A percentile compares a stretch with the other conserved stretches of the same genome.
phyloP scores from a whole-genome alignment of 257 asterid genomes.

The Primulina huaijiensis region DNA sequence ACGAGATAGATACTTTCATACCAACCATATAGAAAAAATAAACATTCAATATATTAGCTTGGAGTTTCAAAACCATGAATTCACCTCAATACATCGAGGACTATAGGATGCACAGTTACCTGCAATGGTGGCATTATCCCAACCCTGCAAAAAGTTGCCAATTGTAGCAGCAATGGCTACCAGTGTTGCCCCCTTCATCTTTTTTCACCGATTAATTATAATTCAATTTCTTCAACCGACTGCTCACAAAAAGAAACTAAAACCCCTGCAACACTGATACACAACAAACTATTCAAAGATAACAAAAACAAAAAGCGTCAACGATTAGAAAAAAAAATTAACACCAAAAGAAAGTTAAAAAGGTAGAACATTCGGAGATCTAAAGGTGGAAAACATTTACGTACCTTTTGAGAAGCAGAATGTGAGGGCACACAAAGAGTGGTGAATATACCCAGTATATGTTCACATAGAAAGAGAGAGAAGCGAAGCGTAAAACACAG shows the following conservation, averaged over 20 bases:
- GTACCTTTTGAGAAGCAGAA: slow-evolving; percentile 19
- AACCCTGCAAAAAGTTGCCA: slow-evolving; percentile 81
- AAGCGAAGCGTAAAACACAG: neutral
- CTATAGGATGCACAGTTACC: slow-evolving; percentile 34
- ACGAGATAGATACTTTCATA: neutral
- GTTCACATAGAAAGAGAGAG: slow-evolving; percentile 6
- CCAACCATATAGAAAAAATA: neutral
- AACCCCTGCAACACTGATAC: slow-evolving; percentile 15
- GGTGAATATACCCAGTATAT: neutral
- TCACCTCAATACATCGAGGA: neutral
- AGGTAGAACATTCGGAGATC: slow-evolving; percentile 22
- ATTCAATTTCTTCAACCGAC: slow-evolving; percentile 28
- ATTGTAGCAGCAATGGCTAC: slow-evolving; percentile 75
- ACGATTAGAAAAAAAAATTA: slow-evolving; percentile 14
- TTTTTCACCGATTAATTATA: slow-evolving; percentile 19
- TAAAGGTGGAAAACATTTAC: slow-evolving; percentile 14
- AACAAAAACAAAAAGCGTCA: neutral
- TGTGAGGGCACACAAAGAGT: neutral
- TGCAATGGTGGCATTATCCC: slow-evolving; percentile 91
- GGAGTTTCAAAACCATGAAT: neutral
- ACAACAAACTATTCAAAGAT: slow-evolving; percentile 4
- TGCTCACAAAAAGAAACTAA: slow-evolving; percentile 16
- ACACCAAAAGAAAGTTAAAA: slow-evolving; percentile 15
- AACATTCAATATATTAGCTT: neutral
- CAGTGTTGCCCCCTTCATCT: slow-evolving; percentile 74